Base-by-base conservation (phyloP, 176 grass and related monocot species). In the Thalia dealbata region DNA sequence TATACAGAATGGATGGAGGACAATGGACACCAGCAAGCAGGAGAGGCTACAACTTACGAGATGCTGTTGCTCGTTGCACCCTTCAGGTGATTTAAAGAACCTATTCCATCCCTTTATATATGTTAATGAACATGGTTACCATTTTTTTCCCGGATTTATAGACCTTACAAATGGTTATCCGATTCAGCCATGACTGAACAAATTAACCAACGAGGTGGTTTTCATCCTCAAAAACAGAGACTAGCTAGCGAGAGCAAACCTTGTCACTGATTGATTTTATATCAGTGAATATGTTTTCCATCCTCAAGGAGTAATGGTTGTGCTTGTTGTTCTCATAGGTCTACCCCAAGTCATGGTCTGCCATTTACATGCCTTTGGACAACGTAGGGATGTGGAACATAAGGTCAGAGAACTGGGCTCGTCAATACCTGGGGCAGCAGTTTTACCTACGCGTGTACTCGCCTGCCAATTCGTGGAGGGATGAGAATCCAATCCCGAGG, bases 381-480 rank as follows among this genome's bases (percentile, higher is more conserved):
- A 96, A 96, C 75, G 92, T 92, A 21, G 92, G 92, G 35, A 87
- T 92, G 89, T 96, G 87, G 89, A 92, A 96, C 50, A 35, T 96
- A 10, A 69, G 92, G 42, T 88, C 92, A 6, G 92, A 96, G 58
- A 81, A 75, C 85, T 96, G 89, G 92, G 80, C 81, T 14, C 82
- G 92, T 27, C 92, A 92, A 43, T 96, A 92, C 78, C 78, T 92
- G 1, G 92, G 92, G 3, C 92, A 96, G 82, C 89, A 96, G 52
- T 92, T 96, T 78, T 96, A 96, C 80, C 82, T 92, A 51, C 92
- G 89, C 0, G 89, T 89, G 18, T 92, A 90, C 74, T 87, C 92
- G 61, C 78, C 89, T 28, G 86, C 87, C 1, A 96, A 81, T 46
- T 96, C 92, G 42, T 90, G 78, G 86, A 83, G 92, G 44, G 89